phyloP scores from a whole-genome alignment of 2,329 filamentous ascomycete genomes.

The Exophiala sp. region DNA sequence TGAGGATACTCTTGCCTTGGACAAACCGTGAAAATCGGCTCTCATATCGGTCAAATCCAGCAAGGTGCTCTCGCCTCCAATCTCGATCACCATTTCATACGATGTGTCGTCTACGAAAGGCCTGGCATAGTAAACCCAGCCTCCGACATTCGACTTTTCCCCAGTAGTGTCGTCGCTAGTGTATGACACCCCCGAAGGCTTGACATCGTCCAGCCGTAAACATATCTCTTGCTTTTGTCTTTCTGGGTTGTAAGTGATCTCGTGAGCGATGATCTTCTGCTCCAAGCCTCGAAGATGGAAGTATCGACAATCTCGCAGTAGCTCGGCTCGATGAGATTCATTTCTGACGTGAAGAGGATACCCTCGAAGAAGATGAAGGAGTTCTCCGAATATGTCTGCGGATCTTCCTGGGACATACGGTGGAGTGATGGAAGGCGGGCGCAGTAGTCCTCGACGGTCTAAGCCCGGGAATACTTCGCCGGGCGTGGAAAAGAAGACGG shows the following conservation, averaged over 20 bases:
- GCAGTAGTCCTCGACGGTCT: conserved; percentile 71
- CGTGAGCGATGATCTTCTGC: conserved; percentile 76
- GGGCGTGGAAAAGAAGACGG: conserved; percentile 77
- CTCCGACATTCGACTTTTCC: conserved; percentile 30
- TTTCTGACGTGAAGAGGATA: conserved; percentile 75
- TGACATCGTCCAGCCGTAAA: conserved; percentile 78
- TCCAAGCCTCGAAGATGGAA: conserved; percentile 91
- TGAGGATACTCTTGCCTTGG: conserved; percentile 66
- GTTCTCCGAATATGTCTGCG: conserved; percentile 77
- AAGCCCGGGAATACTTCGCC: conserved; percentile 82
- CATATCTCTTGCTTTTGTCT: conserved; percentile 70
- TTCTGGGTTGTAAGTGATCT: conserved; percentile 70
- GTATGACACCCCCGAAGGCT: conserved; percentile 77
- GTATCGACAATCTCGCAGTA: conserved; percentile 84
- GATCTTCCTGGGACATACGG: conserved; percentile 76
- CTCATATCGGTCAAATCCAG: conserved; percentile 55
- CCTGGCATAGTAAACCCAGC: conserved; percentile 74
- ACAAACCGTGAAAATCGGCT: conserved; percentile 69
- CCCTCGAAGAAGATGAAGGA: conserved; percentile 76
- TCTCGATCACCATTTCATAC: conserved; percentile 75
- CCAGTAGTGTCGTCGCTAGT: conserved; percentile 43
- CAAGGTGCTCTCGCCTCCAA: conserved; percentile 61
- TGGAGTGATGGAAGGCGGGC: conserved; percentile 81
- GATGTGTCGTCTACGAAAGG: conserved; percentile 77
- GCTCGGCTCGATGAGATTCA: conserved; percentile 70